Conservation (phyloP, 495 filamentous ascomycete species). For the Saxophila tyrrhenica region DNA sequence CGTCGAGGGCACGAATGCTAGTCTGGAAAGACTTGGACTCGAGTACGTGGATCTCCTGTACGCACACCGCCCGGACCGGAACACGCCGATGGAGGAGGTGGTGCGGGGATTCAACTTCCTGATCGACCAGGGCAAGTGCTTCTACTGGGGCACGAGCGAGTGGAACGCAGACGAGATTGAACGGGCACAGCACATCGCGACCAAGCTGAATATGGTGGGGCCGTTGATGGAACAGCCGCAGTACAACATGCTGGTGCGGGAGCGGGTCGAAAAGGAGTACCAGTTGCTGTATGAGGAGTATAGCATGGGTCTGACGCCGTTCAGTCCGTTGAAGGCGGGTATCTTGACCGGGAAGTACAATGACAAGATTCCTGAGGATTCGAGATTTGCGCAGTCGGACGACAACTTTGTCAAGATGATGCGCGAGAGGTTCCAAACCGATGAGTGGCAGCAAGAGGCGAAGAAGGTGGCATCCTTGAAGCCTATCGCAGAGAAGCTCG, state of each 20-base stretch:
- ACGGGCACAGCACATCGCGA: slow-evolving; percentile 62
- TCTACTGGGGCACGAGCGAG: slow-evolving; percentile 89
- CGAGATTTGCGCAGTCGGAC: slow-evolving; percentile 37
- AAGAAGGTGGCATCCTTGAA: slow-evolving; percentile 29
- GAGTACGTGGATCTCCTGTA: slow-evolving; percentile 73
- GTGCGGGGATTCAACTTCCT: slow-evolving; percentile 76
- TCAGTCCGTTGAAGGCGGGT: slow-evolving; percentile 60
- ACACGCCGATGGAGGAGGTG: slow-evolving; percentile 78
- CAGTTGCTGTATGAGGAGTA: slow-evolving; percentile 50
- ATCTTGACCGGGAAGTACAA: slow-evolving; percentile 78
- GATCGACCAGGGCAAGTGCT: slow-evolving; percentile 64
- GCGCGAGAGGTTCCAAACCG: slow-evolving; percentile 33
- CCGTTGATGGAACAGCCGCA: slow-evolving; percentile 76
- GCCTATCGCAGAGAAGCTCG: slow-evolving; percentile 57
- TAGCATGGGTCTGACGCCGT: slow-evolving; percentile 62
- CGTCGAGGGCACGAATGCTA: slow-evolving; percentile 55
- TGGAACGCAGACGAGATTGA: slow-evolving; percentile 76
- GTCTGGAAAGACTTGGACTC: slow-evolving; percentile 57
- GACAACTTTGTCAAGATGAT: slow-evolving; percentile 38
- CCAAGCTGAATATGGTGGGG: slow-evolving; percentile 63
- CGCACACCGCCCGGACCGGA: slow-evolving; percentile 71
- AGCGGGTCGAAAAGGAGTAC: slow-evolving; percentile 69
- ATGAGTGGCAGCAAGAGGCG: slow-evolving; percentile 38
- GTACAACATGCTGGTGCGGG: slow-evolving; percentile 65
- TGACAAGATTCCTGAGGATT: slow-evolving; percentile 48